A percentile compares a stretch with the other conserved stretches of the same genome.
Evolutionary conservation across 768 basidiomycete genomes (phyloP).

Genomic region (Auriscalpium vulgare): DNA sequence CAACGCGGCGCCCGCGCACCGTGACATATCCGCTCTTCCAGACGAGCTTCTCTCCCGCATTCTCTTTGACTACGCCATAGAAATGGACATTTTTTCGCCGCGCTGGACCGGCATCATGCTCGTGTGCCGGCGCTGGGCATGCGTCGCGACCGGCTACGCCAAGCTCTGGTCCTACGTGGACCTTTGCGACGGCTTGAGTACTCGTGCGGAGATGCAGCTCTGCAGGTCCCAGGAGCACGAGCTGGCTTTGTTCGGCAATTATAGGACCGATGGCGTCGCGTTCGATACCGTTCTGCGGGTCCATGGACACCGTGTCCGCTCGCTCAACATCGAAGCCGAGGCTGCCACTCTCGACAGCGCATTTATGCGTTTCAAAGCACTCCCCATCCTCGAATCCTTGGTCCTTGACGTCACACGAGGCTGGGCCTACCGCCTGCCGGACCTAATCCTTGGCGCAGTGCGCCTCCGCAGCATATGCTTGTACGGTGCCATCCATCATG

Average conservation of each 20-base stretch:
- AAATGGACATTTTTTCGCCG: not conserved
- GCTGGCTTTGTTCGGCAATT: not conserved
- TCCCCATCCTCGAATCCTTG: not conserved
- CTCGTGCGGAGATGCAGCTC: not conserved
- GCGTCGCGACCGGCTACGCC: not conserved
- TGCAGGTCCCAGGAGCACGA: not conserved
- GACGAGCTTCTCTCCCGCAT: not conserved
- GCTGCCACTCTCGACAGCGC: not conserved
- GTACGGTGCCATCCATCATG: not conserved
- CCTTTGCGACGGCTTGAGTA: not conserved
- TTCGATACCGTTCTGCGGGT: not conserved
- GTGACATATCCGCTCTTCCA: not conserved
- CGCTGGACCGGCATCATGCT: not conserved
- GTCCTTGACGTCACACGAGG: not conserved
- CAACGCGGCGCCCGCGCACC: not conserved
- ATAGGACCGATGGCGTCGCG: not conserved
- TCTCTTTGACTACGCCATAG: not conserved
- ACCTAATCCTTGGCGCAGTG: not conserved
- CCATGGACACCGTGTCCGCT: not conserved
- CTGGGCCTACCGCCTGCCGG: not conserved
- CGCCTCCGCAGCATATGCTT: not conserved
- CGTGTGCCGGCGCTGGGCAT: not conserved
- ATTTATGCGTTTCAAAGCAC: not conserved
- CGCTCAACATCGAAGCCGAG: not conserved
- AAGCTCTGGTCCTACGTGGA: not conserved